Base-by-base conservation (phyloP, 2,329 filamentous ascomycete genomes). In the Dryadomyces sulphureus region DNA sequence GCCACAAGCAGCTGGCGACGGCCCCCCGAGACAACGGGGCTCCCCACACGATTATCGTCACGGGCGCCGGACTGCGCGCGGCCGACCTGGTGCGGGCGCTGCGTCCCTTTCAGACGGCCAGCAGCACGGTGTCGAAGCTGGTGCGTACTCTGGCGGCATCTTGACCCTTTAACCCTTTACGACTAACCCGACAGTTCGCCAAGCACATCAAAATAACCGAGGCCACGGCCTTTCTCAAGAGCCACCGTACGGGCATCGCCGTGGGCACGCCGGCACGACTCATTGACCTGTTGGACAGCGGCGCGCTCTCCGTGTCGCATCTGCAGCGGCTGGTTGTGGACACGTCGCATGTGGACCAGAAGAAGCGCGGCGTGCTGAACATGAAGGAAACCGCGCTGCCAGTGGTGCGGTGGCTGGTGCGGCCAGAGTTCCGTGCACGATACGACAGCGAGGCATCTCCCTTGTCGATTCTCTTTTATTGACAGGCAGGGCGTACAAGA, bases 171-270 rank as follows among this genome's bases (percentile, higher is more conserved):
- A 12, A 7, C 16, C 8, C 17, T 30, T 7, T 4, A 6, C 22
- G 32, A 4, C 40, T 43, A 14, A 45, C 19, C 11, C 19, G 22
- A 11, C 45, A 77, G 59, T 98, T 98, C 62, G 90, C 92, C 27
- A 98, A 98, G 63, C 92, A 98, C 62, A 94, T 98, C 68, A 98
- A 98, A 65, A 65, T 98, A 11, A 77, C 85, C 45, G 90, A 96
- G 56, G 84, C 89, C 30, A 77, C 89, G 45, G 72, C 81, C 49
- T 84, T 84, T 58, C 76, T 94, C 38, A 73, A 83, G 56, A 71
- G 65, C 45, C 69, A 65, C 53, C 80, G 81, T 50, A 85, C 88
- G 12, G 86, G 87, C 24, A 84, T 96, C 52, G 89, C 84, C 3
- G 86, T 95, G 14, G 92, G 92, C 4, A 98, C 92, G 5, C 90